phyloP scores from a whole-genome alignment of 1,284 basidiomycete genomes.

The Microbotryomycetes sp. region DNA sequence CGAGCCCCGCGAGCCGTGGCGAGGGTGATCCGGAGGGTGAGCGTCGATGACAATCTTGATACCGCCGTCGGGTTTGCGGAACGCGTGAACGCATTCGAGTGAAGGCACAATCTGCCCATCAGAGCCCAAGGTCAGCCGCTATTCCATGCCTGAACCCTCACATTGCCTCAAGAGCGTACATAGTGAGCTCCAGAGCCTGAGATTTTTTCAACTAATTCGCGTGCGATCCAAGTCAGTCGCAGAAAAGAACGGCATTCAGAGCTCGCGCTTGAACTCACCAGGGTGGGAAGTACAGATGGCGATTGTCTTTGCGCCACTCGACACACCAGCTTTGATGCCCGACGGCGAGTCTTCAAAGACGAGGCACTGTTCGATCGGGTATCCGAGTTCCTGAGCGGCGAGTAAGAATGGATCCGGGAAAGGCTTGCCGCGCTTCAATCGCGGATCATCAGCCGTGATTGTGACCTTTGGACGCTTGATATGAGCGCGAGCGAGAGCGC shows the following conservation, averaged over 20 bases:
- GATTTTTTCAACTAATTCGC: constrained; percentile 52
- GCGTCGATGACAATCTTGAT: constrained; percentile 29
- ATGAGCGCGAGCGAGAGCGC: constrained; percentile 63
- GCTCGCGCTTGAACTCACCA: constrained; percentile 3
- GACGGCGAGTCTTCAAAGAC: constrained; percentile 70
- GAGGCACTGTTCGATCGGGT: constrained; percentile 49
- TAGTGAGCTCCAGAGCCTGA: constrained; percentile 61
- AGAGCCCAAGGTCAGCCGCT: not conserved
- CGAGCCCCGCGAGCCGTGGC: constrained; percentile 27
- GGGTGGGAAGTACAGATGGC: constrained; percentile 57
- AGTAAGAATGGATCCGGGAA: constrained; percentile 33
- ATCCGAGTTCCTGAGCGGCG: constrained; percentile 64
- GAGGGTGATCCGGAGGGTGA: constrained; percentile 27
- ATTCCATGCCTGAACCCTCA: not conserved
- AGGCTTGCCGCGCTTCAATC: constrained; percentile 41
- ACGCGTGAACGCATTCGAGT: constrained; percentile 34
- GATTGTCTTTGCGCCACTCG: constrained; percentile 64
- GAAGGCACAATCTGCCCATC: constrained; percentile 30
- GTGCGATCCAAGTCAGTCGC: constrained; percentile 7
- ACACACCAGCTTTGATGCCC: constrained; percentile 58
- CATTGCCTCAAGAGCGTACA: constrained; percentile 33
- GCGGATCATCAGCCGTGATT: constrained; percentile 66
- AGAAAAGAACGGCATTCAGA: not conserved
- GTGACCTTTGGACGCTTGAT: constrained; percentile 64
- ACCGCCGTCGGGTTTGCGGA: constrained; percentile 25